Base-by-base conservation (phyloP, 345 rosid species). In the Boechera stricta region DNA sequence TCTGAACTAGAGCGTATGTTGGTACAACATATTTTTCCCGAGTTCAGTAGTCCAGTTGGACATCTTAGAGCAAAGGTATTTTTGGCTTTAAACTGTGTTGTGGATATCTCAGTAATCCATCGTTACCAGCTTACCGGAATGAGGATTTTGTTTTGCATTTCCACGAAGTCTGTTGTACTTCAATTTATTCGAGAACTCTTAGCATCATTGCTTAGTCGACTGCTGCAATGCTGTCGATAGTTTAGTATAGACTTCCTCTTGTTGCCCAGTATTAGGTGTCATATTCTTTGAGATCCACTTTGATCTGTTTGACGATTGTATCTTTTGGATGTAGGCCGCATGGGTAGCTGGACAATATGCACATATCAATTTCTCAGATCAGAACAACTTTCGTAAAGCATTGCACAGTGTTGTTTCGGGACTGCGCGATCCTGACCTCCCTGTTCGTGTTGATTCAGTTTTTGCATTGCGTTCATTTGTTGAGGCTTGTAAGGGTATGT, bases 271-370 rank as follows among this genome's bases (percentile, higher is more conserved):
- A 38, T 38, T 70, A 33, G 32, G 54, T 45, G 9, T 29, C 36
- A 62, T 44, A 62, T 29, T 33, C 29, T 56, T 55, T 11, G 26
- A 16, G 54, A 48, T 4, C 10, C 24, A 47, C 31, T 71, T 45
- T 56, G 36, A 45, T 77, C 29, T 71, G 45, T 47, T 41, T 64
- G 61, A 71, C 39, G 3, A 18, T 58, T 15, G 33, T n/a, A 36
- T 38, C 6, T 72, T 65, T 31, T 42, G 28, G 10, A 73, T 73
- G 52, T 76, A 92, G 98, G 98, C 98, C 6, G 95, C 97, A 33
- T 93, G 98, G 98, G 98, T 93, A 77, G 97, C 95, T 2, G 98
- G 98, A 53, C 98, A 91, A 54, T 93, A 93, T 84, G 98, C 98
- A 42, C 86, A 87, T 77, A 84, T 89, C 67, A 86, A 75, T 72